These are phyloP conservation scores for Cytospora mali DNA, from an alignment of 2,329 filamentous ascomycete genomes.

Conservation along the genomic window DNA sequence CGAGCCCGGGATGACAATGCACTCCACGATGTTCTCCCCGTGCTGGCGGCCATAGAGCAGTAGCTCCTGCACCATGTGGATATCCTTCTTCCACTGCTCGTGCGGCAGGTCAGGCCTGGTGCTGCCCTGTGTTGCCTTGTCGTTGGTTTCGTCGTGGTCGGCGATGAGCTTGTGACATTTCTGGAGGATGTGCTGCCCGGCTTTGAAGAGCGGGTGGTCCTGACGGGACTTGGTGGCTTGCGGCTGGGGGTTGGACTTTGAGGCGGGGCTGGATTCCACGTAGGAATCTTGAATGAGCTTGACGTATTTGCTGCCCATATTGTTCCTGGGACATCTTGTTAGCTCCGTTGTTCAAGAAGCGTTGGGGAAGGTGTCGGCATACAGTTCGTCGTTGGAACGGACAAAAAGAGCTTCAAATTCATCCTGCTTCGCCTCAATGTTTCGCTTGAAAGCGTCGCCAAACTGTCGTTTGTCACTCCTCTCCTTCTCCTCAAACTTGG, in stretches of 20 bases:
- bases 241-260: not conserved
- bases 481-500: constrained; percentile 30
- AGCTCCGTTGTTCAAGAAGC: not conserved
- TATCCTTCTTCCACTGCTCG: constrained; percentile 40
- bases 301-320: constrained; percentile 16
- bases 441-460: constrained; percentile 27
- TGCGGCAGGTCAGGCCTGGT: constrained; percentile 32
- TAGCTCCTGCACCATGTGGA: constrained; percentile 37
- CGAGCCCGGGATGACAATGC: constrained; percentile 28
- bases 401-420: constrained; percentile 31
- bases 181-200: constrained; percentile 31
- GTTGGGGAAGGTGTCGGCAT: constrained; percentile 18
- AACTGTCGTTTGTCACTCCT: constrained; percentile 30
- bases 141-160: constrained; percentile 36
- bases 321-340: constrained; percentile 1
- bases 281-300: constrained; percentile 13
- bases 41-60: constrained; percentile 38
- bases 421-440: constrained; percentile 22
- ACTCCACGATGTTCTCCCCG: constrained; percentile 34
- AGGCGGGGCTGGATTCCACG: not conserved
- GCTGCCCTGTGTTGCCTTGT: constrained; percentile 30
- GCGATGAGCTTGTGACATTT: constrained; percentile 35
- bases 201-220: constrained; percentile 33
- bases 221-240: not conserved
- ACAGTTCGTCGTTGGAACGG: constrained; percentile 37